A percentile compares a stretch with the other conserved stretches of the same genome.
These are phyloP conservation scores for Vararia minispora DNA, from an alignment of 768 basidiomycete genomes.

Conservation along the genomic window DNA sequence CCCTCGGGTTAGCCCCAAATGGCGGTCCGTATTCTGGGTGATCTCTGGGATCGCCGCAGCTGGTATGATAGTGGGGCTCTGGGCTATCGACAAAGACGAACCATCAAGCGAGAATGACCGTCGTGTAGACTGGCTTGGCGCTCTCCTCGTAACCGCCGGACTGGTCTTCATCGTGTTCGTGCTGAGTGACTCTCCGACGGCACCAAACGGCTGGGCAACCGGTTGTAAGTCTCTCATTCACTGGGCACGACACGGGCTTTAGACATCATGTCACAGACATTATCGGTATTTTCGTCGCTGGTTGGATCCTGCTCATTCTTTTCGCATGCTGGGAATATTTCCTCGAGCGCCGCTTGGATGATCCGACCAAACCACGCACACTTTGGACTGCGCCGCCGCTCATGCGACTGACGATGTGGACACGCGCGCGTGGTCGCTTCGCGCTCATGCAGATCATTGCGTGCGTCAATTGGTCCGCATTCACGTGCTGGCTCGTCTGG, in stretches of 20 bases:
- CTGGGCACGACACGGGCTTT: constrained; percentile 5
- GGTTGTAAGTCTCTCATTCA: constrained; percentile 28
- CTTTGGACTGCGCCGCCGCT: constrained; percentile 43
- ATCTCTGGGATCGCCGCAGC: constrained; percentile 44
- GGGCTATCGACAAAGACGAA: constrained; percentile 53
- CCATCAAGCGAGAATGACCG: constrained; percentile 21
- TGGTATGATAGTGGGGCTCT: constrained; percentile 38
- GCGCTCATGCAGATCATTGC: constrained; percentile 52
- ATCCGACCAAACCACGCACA: constrained; percentile 7
- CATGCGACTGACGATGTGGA: constrained; percentile 55
- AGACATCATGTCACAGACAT: constrained; percentile 37
- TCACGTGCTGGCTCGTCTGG: constrained; percentile 45
- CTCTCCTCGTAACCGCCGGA: constrained; percentile 49
- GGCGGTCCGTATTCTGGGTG: constrained; percentile 61
- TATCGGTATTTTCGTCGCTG: constrained; percentile 53
- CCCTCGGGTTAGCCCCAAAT: constrained; percentile 25
- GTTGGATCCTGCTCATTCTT: constrained; percentile 37
- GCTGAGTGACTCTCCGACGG: constrained; percentile 55
- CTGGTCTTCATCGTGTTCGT: constrained; percentile 65
- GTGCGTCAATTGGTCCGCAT: constrained; percentile 52
- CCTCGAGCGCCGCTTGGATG: constrained; percentile 31
- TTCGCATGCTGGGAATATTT: constrained; percentile 62
- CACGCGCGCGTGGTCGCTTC: constrained; percentile 48
- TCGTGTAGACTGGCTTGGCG: constrained; percentile 72
- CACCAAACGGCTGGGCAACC: constrained; percentile 50